A percentile compares a stretch with the other conserved stretches of the same genome.
Evolutionary conservation across 805 yeast species (phyloP).

Genomic region (Debaryomyces prosopidis): DNA sequence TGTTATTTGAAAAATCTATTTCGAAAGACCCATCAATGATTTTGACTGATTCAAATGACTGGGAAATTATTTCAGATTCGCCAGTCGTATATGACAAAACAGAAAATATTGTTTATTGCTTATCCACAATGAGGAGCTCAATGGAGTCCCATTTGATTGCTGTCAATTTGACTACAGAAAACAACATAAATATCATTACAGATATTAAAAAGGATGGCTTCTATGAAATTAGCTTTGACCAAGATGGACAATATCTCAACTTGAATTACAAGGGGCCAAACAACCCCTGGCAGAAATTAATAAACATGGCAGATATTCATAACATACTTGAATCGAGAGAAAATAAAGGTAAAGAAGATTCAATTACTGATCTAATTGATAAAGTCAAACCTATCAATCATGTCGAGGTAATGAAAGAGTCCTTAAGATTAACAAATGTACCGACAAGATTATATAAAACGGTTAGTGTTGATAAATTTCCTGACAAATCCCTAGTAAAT

Average conservation of each 20-base stretch:
- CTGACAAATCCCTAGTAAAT: constrained; percentile 26
- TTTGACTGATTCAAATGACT: constrained; percentile 59
- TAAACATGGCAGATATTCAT: constrained; percentile 37
- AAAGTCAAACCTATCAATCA: constrained; percentile 16
- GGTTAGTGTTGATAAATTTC: constrained; percentile 28
- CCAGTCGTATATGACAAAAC: constrained; percentile 54
- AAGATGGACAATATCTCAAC: constrained; percentile 68
- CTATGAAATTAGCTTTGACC: constrained; percentile 67
- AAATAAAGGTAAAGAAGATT: constrained; percentile 1
- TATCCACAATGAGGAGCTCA: constrained; percentile 73
- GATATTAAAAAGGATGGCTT: constrained; percentile 57
- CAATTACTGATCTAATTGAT: constrained; percentile 14
- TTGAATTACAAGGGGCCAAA: constrained; percentile 74
- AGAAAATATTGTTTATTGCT: constrained; percentile 51
- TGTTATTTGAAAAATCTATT: constrained; percentile 66
- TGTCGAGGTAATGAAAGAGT: constrained; percentile 11
- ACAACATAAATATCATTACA: constrained; percentile 44
- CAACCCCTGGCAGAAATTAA: constrained; percentile 74
- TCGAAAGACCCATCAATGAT: constrained; percentile 42
- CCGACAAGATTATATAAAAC: constrained; percentile 50
- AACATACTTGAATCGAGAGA: constrained; percentile 11
- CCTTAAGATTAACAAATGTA: constrained; percentile 38
- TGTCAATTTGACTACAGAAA: constrained; percentile 49
- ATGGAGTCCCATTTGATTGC: constrained; percentile 80
- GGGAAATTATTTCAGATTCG: constrained; percentile 77